phyloP scores from a whole-genome alignment of 2,329 filamentous ascomycete genomes.

The Lizonia empirigonia region DNA sequence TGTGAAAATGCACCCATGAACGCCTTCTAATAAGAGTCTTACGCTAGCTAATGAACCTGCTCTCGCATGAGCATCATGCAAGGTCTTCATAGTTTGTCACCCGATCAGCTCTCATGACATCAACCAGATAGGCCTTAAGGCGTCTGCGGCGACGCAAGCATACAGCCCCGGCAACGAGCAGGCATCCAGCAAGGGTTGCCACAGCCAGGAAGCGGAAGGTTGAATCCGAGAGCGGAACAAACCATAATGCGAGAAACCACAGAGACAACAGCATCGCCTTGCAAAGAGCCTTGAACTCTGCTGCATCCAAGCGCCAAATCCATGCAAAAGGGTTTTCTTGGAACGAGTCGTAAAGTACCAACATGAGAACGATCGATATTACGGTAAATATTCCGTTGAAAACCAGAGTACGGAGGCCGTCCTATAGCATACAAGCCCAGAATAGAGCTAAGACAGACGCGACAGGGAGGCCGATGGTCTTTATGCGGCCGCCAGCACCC shows the following conservation, averaged over 20 bases:
- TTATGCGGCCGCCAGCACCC: slow-evolving; percentile 5
- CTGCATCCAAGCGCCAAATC: background rate
- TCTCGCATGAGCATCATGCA: background rate
- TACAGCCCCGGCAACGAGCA: background rate
- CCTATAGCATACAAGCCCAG: slow-evolving; percentile 7
- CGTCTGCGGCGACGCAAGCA: background rate
- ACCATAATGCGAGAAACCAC: background rate
- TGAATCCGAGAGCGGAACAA: background rate
- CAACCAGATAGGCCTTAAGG: background rate
- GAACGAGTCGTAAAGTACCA: background rate
- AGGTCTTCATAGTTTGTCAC: background rate
- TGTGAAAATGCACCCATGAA: too few relatives aligned
- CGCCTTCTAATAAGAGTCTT: background rate
- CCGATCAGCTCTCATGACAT: background rate
- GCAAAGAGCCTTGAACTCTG: background rate
- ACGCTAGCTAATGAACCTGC: background rate
- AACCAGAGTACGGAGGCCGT: background rate
- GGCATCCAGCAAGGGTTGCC: background rate
- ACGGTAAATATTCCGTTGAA: background rate
- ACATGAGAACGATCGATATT: background rate
- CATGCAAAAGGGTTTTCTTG: background rate
- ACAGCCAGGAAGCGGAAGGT: background rate
- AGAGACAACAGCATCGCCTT: background rate
- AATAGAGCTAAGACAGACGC: slow-evolving; percentile 1
- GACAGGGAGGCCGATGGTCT: slow-evolving; percentile 3